Evolutionary conservation across 352 stramenopile species (phyloP), one percentile per base, ranked within the genome.

Genomic region (Globisporangium spinosum): DNA sequence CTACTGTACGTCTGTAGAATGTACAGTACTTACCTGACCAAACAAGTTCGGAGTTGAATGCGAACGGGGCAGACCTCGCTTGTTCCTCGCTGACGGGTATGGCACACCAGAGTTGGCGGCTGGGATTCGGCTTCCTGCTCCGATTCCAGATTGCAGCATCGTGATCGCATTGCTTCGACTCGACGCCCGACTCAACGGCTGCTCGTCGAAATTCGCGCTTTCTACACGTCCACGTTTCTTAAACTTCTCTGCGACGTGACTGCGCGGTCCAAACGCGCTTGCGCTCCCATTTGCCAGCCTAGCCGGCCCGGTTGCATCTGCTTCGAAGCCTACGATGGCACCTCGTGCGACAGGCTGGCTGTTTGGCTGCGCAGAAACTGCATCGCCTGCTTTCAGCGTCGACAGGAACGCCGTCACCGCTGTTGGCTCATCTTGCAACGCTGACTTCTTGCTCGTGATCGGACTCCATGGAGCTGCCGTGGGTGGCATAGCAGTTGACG

Each of bases 151-250:
- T 38, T 67, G 58, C 29, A 70, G 34, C 65, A 70, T 43, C 29
- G 56, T 67, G 32, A 47, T 62, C 8, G 65, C 60, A 38, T 68
- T 53, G 51, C 53, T 67, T 45, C 53, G 59, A 65, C 35, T 64
- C 73, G 59, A 58, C 61, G 45, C 62, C 58, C 58, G 73, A 51
- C 32, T 70, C 1, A 13, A 40, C 64, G 20, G 47, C 62, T 29
- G 53, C 53, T 87, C 79, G 57, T 80, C 65, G 23, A 62, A 78
- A 61, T 76, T 83, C 32, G 71, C 80, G 67, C 84, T 92, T 57
- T 92, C 84, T 4, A 92, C 82, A 29, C 84, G 82, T 0, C 82
- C 82, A 51, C 84, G 82, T 71, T 90, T 92, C 38, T 75, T 82
- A 38, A 84, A 76, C 12, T 75, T 68, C 65, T 90, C 82, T 45